Base-by-base conservation (phyloP, 192 early-diverging fungal genomes). In the Oehlia diaphana region DNA sequence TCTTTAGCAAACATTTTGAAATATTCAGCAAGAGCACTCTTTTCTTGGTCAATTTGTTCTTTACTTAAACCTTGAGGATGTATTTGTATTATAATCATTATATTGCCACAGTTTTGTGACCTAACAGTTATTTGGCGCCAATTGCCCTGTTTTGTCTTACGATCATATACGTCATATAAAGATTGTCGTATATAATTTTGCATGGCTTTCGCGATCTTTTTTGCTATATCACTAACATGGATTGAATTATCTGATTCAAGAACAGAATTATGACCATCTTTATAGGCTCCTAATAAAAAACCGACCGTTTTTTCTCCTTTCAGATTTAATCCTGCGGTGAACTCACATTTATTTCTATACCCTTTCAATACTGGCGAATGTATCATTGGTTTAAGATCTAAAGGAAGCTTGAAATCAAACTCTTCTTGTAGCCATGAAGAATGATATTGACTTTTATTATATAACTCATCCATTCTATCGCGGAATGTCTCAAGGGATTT, bases 331-430 rank as follows among this genome's bases (percentile, higher is more conserved):
- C 94, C 94, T 79, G 93, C 85, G 0, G 91, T 86, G 77, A 94
- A 95, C 82, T 95, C 94, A 79, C 91, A 93, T 82, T 95, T 95
- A 80, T 82, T 95, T 67, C 93, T 83, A 83, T 94, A 95, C 4
- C 86, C 87, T 42, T 87, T 77, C 16, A 81, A 37, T 42, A 84
- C 77, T 31, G 94, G 94, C 7, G 93, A 94, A 7, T 84, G 68
- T 58, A 91, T 82, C 9, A 81, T 82, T n/a, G 83, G 81, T 9
- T 68, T 35, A 19, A 82, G 44, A 21, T 73, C 70, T 37, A 67
- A 84, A 21, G 83, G 81, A 23, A 87, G 63, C 37, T 53, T 75
- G 10, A 28, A 44, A 23, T 82, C 65, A 26, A n/a, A 77, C 75
- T 63, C 39, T 77, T 37, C 37, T 16, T n/a, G 16, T 1, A 64